phyloP scores from a whole-genome alignment of 2,329 filamentous ascomycete species.

The Orbilia ellipsospora region DNA sequence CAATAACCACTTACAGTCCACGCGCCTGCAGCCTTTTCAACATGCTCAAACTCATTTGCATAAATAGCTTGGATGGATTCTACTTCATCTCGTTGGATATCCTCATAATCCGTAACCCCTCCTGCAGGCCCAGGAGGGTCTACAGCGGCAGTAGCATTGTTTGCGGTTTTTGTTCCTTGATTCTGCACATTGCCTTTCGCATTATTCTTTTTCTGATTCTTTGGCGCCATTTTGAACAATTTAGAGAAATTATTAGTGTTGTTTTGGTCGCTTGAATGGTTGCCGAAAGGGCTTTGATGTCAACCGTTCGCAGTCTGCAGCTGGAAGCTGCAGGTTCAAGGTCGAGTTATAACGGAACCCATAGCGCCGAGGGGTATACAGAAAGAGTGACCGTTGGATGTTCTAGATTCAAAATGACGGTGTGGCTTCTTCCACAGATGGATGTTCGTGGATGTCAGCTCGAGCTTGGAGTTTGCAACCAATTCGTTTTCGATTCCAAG shows the following conservation, averaged over 20 bases:
- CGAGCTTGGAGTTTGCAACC: not conserved
- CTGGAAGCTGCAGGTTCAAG: constrained; percentile 48
- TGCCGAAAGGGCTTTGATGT: constrained; percentile 7
- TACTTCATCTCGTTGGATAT: constrained; percentile 88
- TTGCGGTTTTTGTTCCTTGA: constrained; percentile 61
- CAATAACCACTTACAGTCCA: constrained; percentile 77
- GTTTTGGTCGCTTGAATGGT: constrained; percentile 32
- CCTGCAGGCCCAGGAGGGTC: constrained; percentile 61
- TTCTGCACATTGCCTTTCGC: constrained; percentile 29
- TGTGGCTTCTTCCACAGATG: not conserved
- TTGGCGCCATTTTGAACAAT: constrained; percentile 54
- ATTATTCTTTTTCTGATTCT: constrained; percentile 57
- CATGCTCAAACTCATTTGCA: constrained; percentile 83
- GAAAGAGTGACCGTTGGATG: not conserved
- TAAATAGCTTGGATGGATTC: constrained; percentile 88
- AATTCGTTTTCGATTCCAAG: not conserved
- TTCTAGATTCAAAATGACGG: not conserved
- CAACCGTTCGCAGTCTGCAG: constrained; percentile 53
- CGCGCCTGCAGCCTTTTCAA: constrained; percentile 72
- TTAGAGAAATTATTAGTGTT: constrained; percentile 4
- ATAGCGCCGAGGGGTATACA: constrained; percentile 11
- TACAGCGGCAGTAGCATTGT: constrained; percentile 59
- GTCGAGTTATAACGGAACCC: constrained; percentile 18
- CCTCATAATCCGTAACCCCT: constrained; percentile 72
- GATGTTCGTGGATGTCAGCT: not conserved